Evolutionary conservation across 148 eudicot species (phyloP).

Genomic region (Rhododendron ferrugineum): DNA sequence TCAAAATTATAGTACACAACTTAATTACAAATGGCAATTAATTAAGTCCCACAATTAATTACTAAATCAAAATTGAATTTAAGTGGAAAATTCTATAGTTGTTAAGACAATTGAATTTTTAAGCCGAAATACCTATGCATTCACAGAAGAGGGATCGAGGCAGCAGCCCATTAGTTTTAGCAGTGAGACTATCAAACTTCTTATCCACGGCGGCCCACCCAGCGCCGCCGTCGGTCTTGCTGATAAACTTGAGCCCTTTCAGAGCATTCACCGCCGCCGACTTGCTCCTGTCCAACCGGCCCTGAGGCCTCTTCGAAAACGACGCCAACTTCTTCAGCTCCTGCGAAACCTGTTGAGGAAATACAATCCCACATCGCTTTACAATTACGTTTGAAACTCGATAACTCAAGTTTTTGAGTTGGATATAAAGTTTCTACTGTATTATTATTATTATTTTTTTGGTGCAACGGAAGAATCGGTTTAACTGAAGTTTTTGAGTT

Average conservation of each 20-base stretch:
- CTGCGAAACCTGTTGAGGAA: slow-evolving; percentile 21
- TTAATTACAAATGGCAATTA: neutral
- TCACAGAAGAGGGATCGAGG: slow-evolving; percentile 38
- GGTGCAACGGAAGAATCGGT: too few relatives aligned
- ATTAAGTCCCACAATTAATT: neutral
- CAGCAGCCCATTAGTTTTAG: slow-evolving; percentile 33
- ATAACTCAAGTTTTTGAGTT: neutral
- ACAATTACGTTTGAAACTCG: neutral
- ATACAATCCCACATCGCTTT: neutral
- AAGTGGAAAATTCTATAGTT: neutral
- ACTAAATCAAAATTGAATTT: neutral
- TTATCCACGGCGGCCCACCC: slow-evolving; percentile 48
- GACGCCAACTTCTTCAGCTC: slow-evolving; percentile 52
- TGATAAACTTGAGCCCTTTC: slow-evolving; percentile 46
- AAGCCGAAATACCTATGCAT: slow-evolving; percentile 38
- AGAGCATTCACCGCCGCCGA: slow-evolving; percentile 43
- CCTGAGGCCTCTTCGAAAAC: slow-evolving; percentile 16
- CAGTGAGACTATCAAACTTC: slow-evolving; percentile 34
- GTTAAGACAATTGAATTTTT: neutral
- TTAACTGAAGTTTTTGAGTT: neutral
- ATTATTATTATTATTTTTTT: too few relatives aligned
- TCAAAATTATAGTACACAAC: neutral
- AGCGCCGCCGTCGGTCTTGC: slow-evolving; percentile 44
- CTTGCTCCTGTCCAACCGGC: slow-evolving; percentile 36
- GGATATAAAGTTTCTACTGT: too few relatives aligned